A percentile compares a stretch with the other conserved stretches of the same genome.
These are phyloP conservation scores for Trichoderma sp. DNA, from an alignment of 2,329 filamentous ascomycete genomes.

Conservation along the genomic window DNA sequence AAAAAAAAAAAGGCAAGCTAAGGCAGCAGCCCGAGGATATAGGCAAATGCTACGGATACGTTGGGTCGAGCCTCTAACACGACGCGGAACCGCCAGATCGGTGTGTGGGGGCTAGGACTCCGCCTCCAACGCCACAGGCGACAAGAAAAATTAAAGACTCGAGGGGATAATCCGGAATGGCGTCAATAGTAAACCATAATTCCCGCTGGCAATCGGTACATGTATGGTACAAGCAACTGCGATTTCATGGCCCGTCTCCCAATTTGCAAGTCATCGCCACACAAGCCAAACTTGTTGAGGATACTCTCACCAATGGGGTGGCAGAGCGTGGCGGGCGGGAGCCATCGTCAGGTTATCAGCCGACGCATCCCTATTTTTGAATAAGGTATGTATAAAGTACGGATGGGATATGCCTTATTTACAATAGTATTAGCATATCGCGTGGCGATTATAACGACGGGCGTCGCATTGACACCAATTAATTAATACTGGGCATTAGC, in stretches of 20 bases:
- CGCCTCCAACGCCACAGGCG: constrained; percentile 13
- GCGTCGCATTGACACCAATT: background rate
- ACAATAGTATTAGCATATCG: background rate
- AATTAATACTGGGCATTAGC: background rate
- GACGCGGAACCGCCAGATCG: constrained; percentile 16
- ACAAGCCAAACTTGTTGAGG: background rate
- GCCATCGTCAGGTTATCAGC: background rate
- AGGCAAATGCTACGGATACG: background rate
- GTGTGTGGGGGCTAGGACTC: constrained; percentile 4
- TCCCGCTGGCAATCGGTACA: background rate
- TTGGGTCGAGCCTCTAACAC: background rate
- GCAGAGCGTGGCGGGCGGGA: background rate
- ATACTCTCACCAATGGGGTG: background rate
- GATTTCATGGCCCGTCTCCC: background rate
- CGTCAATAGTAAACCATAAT: background rate
- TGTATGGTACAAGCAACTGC: background rate
- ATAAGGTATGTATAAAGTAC: background rate
- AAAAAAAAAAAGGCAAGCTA: background rate
- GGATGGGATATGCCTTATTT: background rate
- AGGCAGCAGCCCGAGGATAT: background rate
- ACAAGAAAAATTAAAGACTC: background rate
- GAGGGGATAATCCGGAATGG: background rate
- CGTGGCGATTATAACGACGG: background rate
- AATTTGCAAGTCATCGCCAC: background rate
- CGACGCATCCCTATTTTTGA: background rate